These are phyloP conservation scores for grape (Vitis vinifera) DNA, from an alignment of 164 flowering plant species.

Conservation along the genomic window ASM3070453v1 NC_081809.1:3678501-3679000, in stretches of 20 bases:
- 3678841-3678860: too few species aligned
- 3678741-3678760: conserved; percentile 83
- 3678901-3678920: too few species aligned
- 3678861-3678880: too few species aligned
- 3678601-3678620: too few species aligned
- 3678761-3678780: conserved; percentile 85
- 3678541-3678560: too few species aligned
- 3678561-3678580: too few species aligned
- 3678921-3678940: too few species aligned
- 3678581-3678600: too few species aligned
- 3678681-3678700: background rate
- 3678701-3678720: conserved; percentile 82
- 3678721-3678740: conserved; percentile 94
- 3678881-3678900: too few species aligned
- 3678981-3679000: background rate
- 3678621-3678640: background rate
- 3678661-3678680: background rate
- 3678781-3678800: conserved; percentile 68
- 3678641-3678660: background rate
- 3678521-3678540: too few species aligned
- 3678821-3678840: conserved; percentile 3
- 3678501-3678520: too few species aligned
- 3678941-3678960: too few species aligned
- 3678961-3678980: background rate
- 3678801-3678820: conserved; percentile 87